Evolutionary conservation across 2,329 filamentous ascomycete species (phyloP), one percentile per base, ranked within the genome.

Genomic region (Pyrenochaeta sp.): DNA sequence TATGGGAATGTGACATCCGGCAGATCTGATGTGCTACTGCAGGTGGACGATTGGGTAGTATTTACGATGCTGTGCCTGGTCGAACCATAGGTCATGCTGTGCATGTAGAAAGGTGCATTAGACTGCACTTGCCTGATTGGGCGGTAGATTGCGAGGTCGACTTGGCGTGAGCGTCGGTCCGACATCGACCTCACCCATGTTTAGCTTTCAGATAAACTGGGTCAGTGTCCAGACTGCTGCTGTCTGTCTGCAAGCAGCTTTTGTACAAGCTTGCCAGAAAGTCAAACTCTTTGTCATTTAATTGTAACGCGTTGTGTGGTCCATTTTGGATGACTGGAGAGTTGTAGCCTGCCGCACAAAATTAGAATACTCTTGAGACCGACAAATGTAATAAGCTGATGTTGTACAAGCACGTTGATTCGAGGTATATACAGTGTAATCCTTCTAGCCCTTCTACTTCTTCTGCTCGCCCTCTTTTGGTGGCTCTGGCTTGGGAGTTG

Each of bases 401-500:
- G 54, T 57, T 59, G 65, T 58, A 63, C 54, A 61, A 52, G 45
- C 54, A 62, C 56, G 50, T 74, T 54, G 62, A 74, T 71, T 74
- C 63, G 63, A 71, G 65, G 64, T 77, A 77, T 79, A 74, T 79
- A 77, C 76, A 79, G 67, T 62, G 71, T 63, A 73, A 67, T 71
- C 68, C 61, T 55, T 70, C 61, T 55, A 59, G 45, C 15, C 27
- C 40, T 56, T 74, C 74, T 92, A 94, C 84, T 97, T 97, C 90
- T 97, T 96, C 72, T 90, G 87, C 81, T 95, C 91, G 76, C 93
- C 91, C 78, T 91, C 89, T 84, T 92, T 92, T 74, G 92, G 77
- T 44, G 77, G 90, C 82, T 99, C 95, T 4, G 95, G 94, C 83
- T 97, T 96, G 52, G 95, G 91, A 48, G 91, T 97, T 28, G 96